Evolutionary conservation across 2,329 filamentous ascomycete species (phyloP).

Genomic region (Rhynchosporium agropyri): DNA sequence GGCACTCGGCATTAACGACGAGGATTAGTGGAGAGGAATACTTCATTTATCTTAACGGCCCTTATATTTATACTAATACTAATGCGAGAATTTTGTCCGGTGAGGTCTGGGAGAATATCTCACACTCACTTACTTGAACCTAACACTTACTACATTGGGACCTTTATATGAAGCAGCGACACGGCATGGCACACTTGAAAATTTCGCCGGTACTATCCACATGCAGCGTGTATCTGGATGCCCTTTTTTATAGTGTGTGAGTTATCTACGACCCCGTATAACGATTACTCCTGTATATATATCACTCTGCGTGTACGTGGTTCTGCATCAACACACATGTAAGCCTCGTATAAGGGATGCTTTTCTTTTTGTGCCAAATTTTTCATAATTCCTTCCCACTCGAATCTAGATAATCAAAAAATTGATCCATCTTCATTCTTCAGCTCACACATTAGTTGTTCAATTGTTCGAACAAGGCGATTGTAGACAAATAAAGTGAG

Average conservation of each 20-base stretch:
- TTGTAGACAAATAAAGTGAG: background rate
- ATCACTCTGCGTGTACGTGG: too few relatives aligned
- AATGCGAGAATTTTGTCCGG: background rate
- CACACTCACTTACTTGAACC: background rate
- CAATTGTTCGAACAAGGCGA: background rate
- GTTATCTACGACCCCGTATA: too few relatives aligned
- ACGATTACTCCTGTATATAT: too few relatives aligned
- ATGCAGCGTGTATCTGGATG: too few relatives aligned
- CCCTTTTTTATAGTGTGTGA: too few relatives aligned
- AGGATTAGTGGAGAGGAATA: slow-evolving; percentile 25
- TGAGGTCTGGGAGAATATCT: background rate
- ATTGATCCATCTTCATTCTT: background rate
- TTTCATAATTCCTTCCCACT: too few relatives aligned
- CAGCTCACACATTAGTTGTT: background rate
- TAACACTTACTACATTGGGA: background rate
- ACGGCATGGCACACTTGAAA: too few relatives aligned
- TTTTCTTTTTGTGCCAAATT: too few relatives aligned
- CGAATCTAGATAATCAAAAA: too few relatives aligned
- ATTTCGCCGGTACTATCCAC: too few relatives aligned
- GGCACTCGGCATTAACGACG: slow-evolving; percentile 41
- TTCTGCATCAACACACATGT: too few relatives aligned
- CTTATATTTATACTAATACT: slow-evolving; percentile 1
- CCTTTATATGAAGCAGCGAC: background rate
- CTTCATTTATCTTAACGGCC: background rate
- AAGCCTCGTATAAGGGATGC: too few relatives aligned